A percentile compares a stretch with the other conserved stretches of the same genome.
phyloP scores from a whole-genome alignment of 352 stramenopile genomes.

The Peronospora farinosa region DNA sequence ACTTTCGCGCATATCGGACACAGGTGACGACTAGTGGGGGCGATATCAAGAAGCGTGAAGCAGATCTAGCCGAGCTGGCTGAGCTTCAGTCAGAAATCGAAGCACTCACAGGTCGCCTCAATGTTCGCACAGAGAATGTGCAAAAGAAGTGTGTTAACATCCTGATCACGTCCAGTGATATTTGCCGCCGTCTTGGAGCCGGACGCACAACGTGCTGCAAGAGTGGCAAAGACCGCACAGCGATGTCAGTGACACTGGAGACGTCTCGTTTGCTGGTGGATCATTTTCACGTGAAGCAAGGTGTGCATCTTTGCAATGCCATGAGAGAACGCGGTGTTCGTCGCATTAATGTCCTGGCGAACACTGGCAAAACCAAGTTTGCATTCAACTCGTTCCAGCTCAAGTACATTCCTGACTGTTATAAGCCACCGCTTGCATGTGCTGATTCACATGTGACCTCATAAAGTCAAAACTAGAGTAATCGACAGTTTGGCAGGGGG shows the following conservation, averaged over 20 bases:
- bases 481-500: too few relatives aligned
- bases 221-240: slow-evolving; percentile 95
- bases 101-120: slow-evolving; percentile 51
- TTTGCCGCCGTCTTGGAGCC: slow-evolving; percentile 87
- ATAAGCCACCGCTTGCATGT: slow-evolving; percentile 83
- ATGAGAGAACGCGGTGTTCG: slow-evolving; percentile 84
- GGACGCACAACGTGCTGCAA: slow-evolving; percentile 95
- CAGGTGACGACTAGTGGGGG: slow-evolving; percentile 36
- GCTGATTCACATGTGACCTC: slow-evolving; percentile 71
- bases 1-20: slow-evolving; percentile 73
- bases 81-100: slow-evolving; percentile 57
- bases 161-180: slow-evolving; percentile 77
- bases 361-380: slow-evolving; percentile 90
- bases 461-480: slow-evolving; percentile 18
- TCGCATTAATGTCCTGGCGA: slow-evolving; percentile 78
- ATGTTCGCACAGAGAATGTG: slow-evolving; percentile 54
- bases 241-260: slow-evolving; percentile 96
- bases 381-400: slow-evolving; percentile 96
- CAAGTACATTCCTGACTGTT: slow-evolving; percentile 94
- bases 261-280: slow-evolving; percentile 87
- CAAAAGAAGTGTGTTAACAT: slow-evolving; percentile 87
- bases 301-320: slow-evolving; percentile 75
- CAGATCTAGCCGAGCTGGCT: slow-evolving; percentile 30
- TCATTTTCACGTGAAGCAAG: slow-evolving; percentile 84
- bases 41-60: slow-evolving; percentile 23